phyloP scores from a whole-genome alignment of 805 yeast genomes.

The Wickerhamiella sorbophila region DNA sequence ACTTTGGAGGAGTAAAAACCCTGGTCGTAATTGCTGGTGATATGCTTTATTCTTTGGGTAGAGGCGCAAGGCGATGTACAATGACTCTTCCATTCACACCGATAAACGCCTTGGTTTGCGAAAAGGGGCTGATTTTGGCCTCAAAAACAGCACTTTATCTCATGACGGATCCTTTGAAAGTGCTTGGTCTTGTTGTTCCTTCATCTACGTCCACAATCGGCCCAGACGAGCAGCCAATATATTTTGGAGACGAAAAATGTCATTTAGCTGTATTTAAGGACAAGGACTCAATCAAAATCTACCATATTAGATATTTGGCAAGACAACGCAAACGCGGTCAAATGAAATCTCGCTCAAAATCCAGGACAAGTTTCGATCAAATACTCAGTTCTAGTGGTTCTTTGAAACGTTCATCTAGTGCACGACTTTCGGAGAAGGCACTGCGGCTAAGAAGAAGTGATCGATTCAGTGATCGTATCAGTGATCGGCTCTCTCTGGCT shows the following conservation, averaged over 20 bases:
- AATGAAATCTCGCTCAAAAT: not conserved
- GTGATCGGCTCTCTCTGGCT: constrained; percentile 4
- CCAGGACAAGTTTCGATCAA: not conserved
- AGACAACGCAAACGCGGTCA: constrained; percentile 1
- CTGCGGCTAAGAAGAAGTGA: not conserved
- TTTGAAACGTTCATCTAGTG: not conserved
- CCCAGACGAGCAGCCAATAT: constrained; percentile 39
- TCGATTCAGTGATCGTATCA: not conserved
- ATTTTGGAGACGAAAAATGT: constrained; percentile 37
- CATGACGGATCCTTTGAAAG: constrained; percentile 58
- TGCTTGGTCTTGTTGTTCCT: constrained; percentile 56
- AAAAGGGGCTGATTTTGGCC: constrained; percentile 50
- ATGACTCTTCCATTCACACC: constrained; percentile 59
- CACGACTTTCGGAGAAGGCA: not conserved
- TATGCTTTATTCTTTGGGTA: constrained; percentile 46
- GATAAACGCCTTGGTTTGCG: constrained; percentile 45
- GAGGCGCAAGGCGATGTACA: constrained; percentile 43
- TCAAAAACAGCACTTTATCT: constrained; percentile 38
- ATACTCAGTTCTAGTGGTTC: not conserved
- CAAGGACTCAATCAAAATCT: constrained; percentile 35
- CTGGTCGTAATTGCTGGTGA: constrained; percentile 49
- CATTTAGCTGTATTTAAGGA: constrained; percentile 42
- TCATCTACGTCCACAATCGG: constrained; percentile 55
- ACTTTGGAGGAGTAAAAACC: constrained; percentile 29
- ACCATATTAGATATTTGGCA: constrained; percentile 38